Base-by-base conservation (phyloP, 805 yeast genomes). In the Candida tammaniensis region DNA sequence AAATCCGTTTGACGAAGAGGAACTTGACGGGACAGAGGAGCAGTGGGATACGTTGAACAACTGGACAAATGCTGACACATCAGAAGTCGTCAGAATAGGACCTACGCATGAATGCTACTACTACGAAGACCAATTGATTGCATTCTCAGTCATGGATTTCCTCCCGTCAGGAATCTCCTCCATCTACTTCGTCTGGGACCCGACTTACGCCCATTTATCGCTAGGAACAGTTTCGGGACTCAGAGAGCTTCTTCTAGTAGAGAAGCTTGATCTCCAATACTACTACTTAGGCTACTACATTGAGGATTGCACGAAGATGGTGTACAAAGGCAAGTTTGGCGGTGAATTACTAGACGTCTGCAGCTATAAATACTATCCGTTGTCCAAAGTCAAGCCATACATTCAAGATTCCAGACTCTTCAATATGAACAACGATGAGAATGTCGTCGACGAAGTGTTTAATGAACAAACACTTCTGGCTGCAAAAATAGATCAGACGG, bases 171-270 rank as follows among this genome's bases (percentile, higher is more conserved):
- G 86, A 0, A 55, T 89, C 0, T 86, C 96, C 0, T 80, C 95
- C 0, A 89, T 89, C 1, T 88, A 89, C 54, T 84, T 89, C 52
- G 77, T 88, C 9, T 86, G 93, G 85, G 89, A 87, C 51, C 93
- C 94, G 0, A 89, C 79, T 35, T 82, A 69, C 51, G 78, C 80
- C 4, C 68, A 75, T 33, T 60, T 80, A 45, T 81, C 86, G 0
- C 55, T 88, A 19, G 97, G 97, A 0, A 86, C 86, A 17, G 53
- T 88, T 2, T 79, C 88, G 40, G 91, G 86, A 0, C 49, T 87
- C 17, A 59, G 84, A 24, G 97, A 88, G 49, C 59, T 86, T 24
- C 66, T 74, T 1, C 51, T 85, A 54, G 62, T 79, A 4, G 44
- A 67, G 17, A 54, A 71, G 26, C 58, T 77, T 24, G 61, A 65